Evolutionary conservation across 805 yeast species (phyloP).

Genomic region (Tetrapisispora iriomotensis): DNA sequence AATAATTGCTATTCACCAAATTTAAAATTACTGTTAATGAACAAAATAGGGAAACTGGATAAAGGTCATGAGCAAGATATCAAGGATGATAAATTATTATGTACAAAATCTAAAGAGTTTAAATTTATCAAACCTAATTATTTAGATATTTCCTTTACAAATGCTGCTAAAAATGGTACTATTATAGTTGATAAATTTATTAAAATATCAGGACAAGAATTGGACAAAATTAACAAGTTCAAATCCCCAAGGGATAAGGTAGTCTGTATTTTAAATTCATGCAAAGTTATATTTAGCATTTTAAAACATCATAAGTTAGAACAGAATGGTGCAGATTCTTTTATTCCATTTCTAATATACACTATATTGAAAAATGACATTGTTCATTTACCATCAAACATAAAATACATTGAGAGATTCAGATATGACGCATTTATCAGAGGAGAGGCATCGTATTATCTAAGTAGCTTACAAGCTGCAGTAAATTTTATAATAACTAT

Average conservation of each 20-base stretch:
- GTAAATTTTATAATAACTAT: slow-evolving; percentile 65
- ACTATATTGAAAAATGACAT: slow-evolving; percentile 66
- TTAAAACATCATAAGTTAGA: slow-evolving; percentile 57
- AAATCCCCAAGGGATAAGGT: slow-evolving; percentile 93
- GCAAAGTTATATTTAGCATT: slow-evolving; percentile 85
- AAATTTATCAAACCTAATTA: slow-evolving; percentile 66
- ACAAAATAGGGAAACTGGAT: slow-evolving; percentile 33
- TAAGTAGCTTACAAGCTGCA: slow-evolving; percentile 87
- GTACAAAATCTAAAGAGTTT: slow-evolving; percentile 47
- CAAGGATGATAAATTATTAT: slow-evolving; percentile 44
- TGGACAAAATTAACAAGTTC: slow-evolving; percentile 67
- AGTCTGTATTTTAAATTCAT: slow-evolving; percentile 81
- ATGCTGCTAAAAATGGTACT: slow-evolving; percentile 10
- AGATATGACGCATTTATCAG: slow-evolving; percentile 61
- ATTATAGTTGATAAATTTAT: slow-evolving; percentile 41
- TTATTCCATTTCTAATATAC: slow-evolving; percentile 79
- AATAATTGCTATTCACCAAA: slow-evolving; percentile 69
- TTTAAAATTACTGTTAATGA: slow-evolving; percentile 8
- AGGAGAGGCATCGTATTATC: slow-evolving; percentile 87
- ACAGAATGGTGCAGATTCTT: slow-evolving; percentile 82
- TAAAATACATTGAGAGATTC: slow-evolving; percentile 77
- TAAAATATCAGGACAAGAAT: slow-evolving; percentile 60
- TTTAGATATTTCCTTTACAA: slow-evolving; percentile 57
- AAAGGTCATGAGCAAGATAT: slow-evolving; percentile 56
- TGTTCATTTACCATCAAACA: slow-evolving; percentile 58